These are phyloP conservation scores for Dendrobium officinale DNA, from an alignment of 106 monocot species.

Conservation along the genomic window DNA sequence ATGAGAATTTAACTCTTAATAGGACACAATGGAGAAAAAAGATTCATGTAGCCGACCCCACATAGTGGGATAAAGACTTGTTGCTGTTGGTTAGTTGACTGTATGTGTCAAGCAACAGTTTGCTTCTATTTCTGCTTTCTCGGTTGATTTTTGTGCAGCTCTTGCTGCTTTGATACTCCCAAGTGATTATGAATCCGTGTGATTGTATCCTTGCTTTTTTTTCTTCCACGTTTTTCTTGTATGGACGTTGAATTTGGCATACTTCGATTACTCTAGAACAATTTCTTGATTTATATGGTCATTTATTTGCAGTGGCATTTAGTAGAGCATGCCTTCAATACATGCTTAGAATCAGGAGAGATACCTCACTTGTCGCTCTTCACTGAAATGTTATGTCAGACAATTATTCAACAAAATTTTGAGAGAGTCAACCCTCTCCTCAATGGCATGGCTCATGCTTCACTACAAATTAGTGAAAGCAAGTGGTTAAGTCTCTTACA, in stretches of 20 bases:
- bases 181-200: background rate
- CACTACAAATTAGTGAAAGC: constrained; percentile 51
- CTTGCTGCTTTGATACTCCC: too few relatives aligned
- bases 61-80: too few relatives aligned
- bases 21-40: too few relatives aligned
- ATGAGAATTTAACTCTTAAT: too few relatives aligned
- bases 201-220: background rate
- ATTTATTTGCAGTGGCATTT: constrained; percentile 56
- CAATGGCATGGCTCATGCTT: constrained; percentile 76
- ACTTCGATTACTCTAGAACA: background rate
- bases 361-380: constrained; percentile 64
- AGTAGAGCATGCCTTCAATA: constrained; percentile 86
- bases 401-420: constrained; percentile 37
- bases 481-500: constrained; percentile 57
- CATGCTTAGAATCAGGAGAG: constrained; percentile 56
- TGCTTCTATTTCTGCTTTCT: too few relatives aligned
- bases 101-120: too few relatives aligned
- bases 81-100: too few relatives aligned
- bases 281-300: background rate
- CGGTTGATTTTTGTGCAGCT: too few relatives aligned
- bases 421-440: constrained; percentile 39
- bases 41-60: too few relatives aligned
- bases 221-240: background rate
- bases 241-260: background rate
- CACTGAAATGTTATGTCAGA: constrained; percentile 59